phyloP scores from a whole-genome alignment of 352 stramenopile species.

The Halophytophthora polymorphica region DNA sequence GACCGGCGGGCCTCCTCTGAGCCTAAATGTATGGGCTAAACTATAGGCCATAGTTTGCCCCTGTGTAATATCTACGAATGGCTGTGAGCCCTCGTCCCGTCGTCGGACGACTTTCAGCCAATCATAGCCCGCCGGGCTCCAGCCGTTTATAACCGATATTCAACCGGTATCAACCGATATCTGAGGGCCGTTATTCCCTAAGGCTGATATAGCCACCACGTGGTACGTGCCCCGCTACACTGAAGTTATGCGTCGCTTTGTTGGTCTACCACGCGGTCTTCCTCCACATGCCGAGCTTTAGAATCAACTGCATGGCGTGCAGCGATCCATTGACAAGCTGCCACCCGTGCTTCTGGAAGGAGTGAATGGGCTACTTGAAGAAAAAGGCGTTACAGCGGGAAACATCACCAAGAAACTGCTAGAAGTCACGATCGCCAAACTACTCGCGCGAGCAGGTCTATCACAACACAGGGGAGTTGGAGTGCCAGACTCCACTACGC shows the following conservation, averaged over 20 bases:
- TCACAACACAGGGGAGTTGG: neutral
- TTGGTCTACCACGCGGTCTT: constrained; percentile 1
- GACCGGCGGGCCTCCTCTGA: too few relatives aligned
- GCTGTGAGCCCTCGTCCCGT: too few relatives aligned
- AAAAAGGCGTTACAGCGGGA: constrained; percentile 5
- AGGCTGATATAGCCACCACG: neutral
- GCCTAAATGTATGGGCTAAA: neutral
- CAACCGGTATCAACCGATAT: too few relatives aligned
- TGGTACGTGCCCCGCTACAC: neutral
- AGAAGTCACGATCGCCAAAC: constrained; percentile 1
- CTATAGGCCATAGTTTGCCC: too few relatives aligned
- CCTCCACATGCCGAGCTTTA: constrained; percentile 10
- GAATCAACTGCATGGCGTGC: constrained; percentile 2
- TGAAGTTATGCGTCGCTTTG: constrained; percentile 6
- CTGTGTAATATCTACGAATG: too few relatives aligned
- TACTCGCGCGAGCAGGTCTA: neutral
- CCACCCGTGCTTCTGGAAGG: constrained; percentile 5
- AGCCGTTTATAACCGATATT: too few relatives aligned
- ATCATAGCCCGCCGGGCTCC: too few relatives aligned
- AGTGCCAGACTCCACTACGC: neutral
- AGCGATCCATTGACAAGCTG: constrained; percentile 10
- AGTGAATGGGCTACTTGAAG: constrained; percentile 2
- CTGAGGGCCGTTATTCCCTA: too few relatives aligned
- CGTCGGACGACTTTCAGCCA: too few relatives aligned
- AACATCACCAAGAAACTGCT: constrained; percentile 9